Evolutionary conservation across 2,329 filamentous ascomycete species (phyloP), one percentile per base, ranked within the genome.

Genomic region (Lecanoromycetidae sp.): DNA sequence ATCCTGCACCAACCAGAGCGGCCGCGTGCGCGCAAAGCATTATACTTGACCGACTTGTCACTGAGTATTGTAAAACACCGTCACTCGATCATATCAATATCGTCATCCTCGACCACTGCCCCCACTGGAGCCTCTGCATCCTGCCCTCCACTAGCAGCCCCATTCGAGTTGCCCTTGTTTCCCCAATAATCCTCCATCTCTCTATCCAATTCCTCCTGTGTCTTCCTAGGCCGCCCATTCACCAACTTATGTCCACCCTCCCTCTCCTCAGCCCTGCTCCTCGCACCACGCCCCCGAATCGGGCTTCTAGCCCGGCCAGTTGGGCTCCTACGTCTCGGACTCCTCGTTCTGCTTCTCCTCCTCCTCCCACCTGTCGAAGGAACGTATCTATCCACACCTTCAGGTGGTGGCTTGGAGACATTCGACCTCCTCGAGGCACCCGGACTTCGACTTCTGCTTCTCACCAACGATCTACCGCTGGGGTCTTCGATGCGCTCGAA

Each of bases 131-230:
- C 58, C 39, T 59, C 60, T 22, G 62, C 58, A 5, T 56, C 57
- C 34, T 55, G 50, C 32, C 33, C 45, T 17, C 43, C 47, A 33
- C 37, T 46, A 36, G 40, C 44, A 25, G 26, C 25, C 10, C 44
- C 44, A 17, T 47, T 47, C 22, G 25, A 27, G n/a, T 27, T 19
- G 13, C 19, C 34, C 52, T 22, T 54, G 34, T 64, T 63, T 25
- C 75, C 80, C 71, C 87, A 95, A 64, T 95, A 95, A 60, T 94
- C 86, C 25, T 82, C 87, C 88, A 95, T 95, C 66, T 95, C 88
- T n/a, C 85, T 86, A 62, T 95, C 88, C 33, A 95, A 71, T 62
- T 95, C 86, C 57, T 94, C 85, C 56, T 87, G 83, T 0, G 88
- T 94, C 75, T 94, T 94, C 66, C 79, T 82, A 2, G 79, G 73